A percentile compares a stretch with the other conserved stretches of the same genome.
Conservation (phyloP, 2,329 filamentous ascomycete species). For the Nakataea oryzae region DNA sequence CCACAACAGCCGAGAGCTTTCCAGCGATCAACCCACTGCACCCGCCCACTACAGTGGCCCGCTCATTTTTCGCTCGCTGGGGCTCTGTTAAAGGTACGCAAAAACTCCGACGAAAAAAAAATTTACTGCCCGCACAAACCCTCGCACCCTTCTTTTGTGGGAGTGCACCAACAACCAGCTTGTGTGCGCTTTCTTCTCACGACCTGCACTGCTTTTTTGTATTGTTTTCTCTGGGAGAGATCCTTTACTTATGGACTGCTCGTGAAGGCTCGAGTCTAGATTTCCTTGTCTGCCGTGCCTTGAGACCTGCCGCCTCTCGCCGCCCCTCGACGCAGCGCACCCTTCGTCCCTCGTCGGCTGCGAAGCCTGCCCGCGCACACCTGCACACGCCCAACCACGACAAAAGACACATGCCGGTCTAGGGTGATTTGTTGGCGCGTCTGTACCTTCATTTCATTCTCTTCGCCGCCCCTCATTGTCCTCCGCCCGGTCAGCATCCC, state of each 20-base stretch:
- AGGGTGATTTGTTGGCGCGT: neutral
- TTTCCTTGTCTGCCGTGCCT: neutral
- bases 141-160: slow-evolving; percentile 5
- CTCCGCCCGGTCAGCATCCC: neutral
- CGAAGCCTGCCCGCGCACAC: neutral
- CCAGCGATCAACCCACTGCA: neutral
- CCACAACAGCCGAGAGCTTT: slow-evolving; percentile 11
- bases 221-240: neutral
- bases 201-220: neutral
- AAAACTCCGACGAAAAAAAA: slow-evolving; percentile 10
- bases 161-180: slow-evolving; percentile 2
- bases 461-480: neutral
- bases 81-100: slow-evolving; percentile 1
- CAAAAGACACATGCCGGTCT: neutral
- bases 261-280: neutral
- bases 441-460: neutral
- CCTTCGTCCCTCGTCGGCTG: neutral
- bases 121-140: slow-evolving; percentile 15
- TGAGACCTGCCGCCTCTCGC: neutral
- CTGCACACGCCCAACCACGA: neutral
- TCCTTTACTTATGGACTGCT: neutral
- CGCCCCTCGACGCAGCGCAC: neutral
- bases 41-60: neutral
- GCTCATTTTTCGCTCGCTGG: neutral
- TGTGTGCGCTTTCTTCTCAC: neutral